These are phyloP conservation scores for Coniferiporia weirii DNA, from an alignment of 1,284 basidiomycete species.

Conservation along the genomic window DNA sequence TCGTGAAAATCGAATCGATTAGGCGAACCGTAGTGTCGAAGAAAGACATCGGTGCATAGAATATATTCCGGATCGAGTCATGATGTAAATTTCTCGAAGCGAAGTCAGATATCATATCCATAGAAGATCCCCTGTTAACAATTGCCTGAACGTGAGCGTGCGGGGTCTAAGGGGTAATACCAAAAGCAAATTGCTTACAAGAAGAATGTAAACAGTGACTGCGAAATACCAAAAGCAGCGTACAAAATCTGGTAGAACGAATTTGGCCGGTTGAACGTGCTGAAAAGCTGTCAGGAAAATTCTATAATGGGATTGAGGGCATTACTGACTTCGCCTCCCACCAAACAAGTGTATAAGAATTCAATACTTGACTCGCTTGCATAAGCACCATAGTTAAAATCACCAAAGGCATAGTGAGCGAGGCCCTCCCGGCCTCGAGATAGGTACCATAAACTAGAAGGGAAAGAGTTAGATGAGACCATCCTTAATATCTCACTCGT, in stretches of 20 bases:
- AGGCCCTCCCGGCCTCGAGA: constrained; percentile 57
- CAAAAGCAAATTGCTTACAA: constrained; percentile 33
- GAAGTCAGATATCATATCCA: constrained; percentile 52
- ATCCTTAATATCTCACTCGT: not conserved
- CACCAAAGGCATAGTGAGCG: constrained; percentile 52
- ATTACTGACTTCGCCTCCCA: constrained; percentile 60
- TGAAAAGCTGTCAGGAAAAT: constrained; percentile 23
- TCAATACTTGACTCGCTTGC: constrained; percentile 56
- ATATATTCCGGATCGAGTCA: constrained; percentile 48
- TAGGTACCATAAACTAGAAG: constrained; percentile 64
- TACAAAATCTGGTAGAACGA: constrained; percentile 73
- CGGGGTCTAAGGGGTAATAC: constrained; percentile 5
- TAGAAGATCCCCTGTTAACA: constrained; percentile 42
- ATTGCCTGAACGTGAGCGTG: constrained; percentile 19
- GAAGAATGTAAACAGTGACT: constrained; percentile 61
- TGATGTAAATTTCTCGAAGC: constrained; percentile 59
- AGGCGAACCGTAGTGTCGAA: constrained; percentile 58
- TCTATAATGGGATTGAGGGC: not conserved
- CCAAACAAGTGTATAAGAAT: constrained; percentile 62
- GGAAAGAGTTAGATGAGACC: not conserved
- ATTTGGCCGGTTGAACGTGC: constrained; percentile 43
- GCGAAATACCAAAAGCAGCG: constrained; percentile 54
- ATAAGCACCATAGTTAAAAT: constrained; percentile 52
- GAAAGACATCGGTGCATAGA: constrained; percentile 66
- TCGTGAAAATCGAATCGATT: not conserved